These are phyloP conservation scores for Endocalyx cinctus DNA, from an alignment of 2,329 filamentous ascomycete genomes.

Conservation along the genomic window DNA sequence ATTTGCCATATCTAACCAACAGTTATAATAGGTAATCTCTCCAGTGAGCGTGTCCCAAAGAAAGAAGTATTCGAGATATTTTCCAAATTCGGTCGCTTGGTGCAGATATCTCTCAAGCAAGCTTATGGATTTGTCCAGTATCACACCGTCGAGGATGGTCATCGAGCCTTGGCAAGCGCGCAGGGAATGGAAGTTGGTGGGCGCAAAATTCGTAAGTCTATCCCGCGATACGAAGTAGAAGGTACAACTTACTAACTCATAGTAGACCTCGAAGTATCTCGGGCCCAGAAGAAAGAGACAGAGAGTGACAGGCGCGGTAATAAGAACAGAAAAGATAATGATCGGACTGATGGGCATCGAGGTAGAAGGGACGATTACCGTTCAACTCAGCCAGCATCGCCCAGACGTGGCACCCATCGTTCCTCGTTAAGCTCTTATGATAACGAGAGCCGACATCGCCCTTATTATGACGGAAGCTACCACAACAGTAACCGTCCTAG, in stretches of 20 bases:
- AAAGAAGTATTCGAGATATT: conserved; percentile 91
- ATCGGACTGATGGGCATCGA: conserved; percentile 27
- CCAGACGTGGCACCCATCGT: conserved; percentile 21
- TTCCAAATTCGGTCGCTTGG: conserved; percentile 76
- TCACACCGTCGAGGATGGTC: conserved; percentile 69
- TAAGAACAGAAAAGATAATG: conserved; percentile 43
- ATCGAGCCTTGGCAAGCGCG: conserved; percentile 68
- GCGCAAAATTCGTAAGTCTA: conserved; percentile 81
- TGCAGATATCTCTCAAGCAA: conserved; percentile 94
- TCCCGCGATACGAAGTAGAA: background rate
- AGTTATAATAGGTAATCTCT: conserved; percentile 67
- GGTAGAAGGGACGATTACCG: conserved; percentile 23
- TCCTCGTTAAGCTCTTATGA: conserved; percentile 29
- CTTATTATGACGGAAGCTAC: conserved; percentile 31
- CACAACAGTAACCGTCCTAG: conserved; percentile 50
- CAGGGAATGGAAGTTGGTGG: conserved; percentile 80
- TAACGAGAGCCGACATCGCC: conserved; percentile 28
- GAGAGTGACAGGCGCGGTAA: conserved; percentile 61
- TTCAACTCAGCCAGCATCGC: conserved; percentile 18
- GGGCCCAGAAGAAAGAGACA: conserved; percentile 74
- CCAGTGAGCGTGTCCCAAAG: conserved; percentile 89
- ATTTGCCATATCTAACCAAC: conserved; percentile 20
- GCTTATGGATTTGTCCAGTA: conserved; percentile 98
- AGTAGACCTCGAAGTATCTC: conserved; percentile 82
- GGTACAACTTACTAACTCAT: conserved; percentile 6